phyloP scores from a whole-genome alignment of 805 yeast species.

The Blastobotrys chiropterorum region DNA sequence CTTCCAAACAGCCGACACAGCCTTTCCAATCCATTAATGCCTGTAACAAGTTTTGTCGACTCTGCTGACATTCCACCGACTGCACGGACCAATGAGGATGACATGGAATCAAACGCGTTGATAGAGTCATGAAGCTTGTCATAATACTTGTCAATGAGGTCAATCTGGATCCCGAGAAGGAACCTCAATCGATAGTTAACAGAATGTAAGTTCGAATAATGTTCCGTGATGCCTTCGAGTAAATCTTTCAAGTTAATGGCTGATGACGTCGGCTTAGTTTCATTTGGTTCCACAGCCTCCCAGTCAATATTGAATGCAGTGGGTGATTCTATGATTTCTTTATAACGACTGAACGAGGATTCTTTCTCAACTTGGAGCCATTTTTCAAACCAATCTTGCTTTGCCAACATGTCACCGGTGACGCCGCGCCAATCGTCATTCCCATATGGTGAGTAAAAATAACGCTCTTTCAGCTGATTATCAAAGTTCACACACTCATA shows the following conservation, averaged over 20 bases:
- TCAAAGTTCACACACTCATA: conserved; percentile 56
- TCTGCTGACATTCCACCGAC: conserved; percentile 29
- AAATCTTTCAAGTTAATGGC: conserved; percentile 52
- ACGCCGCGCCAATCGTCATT: conserved; percentile 41
- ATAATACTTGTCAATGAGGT: conserved; percentile 48
- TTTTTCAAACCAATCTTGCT: conserved; percentile 31
- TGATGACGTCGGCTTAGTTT: conserved; percentile 56
- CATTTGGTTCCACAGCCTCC: conserved; percentile 41
- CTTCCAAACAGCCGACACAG: conserved; percentile 37
- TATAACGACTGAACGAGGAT: conserved; percentile 40
- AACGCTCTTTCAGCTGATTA: conserved; percentile 38
- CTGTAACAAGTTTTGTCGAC: conserved; percentile 28
- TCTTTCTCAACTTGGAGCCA: conserved; percentile 53
- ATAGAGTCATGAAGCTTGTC: conserved; percentile 38
- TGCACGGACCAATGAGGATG: conserved; percentile 32
- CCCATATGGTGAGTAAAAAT: conserved; percentile 41
- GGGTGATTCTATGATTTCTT: conserved; percentile 42
- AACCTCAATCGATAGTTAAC: conserved; percentile 51
- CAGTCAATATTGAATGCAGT: conserved; percentile 54
- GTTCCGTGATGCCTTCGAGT: conserved; percentile 49
- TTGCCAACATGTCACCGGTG: conserved; percentile 25
- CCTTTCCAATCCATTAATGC: conserved; percentile 35
- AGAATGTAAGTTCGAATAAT: conserved; percentile 39
- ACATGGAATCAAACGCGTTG: conserved; percentile 38
- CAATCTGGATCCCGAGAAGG: conserved; percentile 52